Percentiles rank a stretch among this genome's conserved stretches.
phyloP scores from a whole-genome alignment of 75 land plant species.

The Picea glauca region DNA sequence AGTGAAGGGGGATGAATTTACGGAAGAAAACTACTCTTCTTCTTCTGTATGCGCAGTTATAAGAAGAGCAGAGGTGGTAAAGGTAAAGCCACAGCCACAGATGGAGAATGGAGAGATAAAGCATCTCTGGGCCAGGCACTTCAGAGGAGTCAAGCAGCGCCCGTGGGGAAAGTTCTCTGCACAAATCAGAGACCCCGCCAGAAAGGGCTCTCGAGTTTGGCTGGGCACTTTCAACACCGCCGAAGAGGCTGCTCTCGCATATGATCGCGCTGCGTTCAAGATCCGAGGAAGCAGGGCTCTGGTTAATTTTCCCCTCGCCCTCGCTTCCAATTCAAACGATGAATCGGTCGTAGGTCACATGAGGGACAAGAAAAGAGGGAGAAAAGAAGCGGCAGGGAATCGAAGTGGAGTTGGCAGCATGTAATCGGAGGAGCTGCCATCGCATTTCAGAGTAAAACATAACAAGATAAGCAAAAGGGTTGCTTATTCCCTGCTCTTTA shows the following conservation, averaged over 20 bases:
- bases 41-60: no score
- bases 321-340: background rate
- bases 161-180: background rate
- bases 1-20: no score
- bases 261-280: background rate
- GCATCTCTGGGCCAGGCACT: background rate
- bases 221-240: background rate
- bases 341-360: background rate
- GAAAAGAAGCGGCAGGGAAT: no score
- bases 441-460: no score
- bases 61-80: no score
- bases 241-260: background rate
- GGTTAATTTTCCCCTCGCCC: background rate
- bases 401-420: no score
- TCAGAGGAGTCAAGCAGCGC: background rate
- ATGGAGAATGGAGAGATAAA: no score
- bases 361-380: background rate
- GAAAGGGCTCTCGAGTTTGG: background rate
- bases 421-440: no score
- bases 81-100: no score
- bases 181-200: background rate
- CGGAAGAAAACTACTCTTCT: no score
- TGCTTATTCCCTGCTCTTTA: no score
- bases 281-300: background rate
- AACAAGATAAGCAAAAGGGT: no score